Conservation (phyloP, 352 stramenopile species). For the Paralagenidium karlingii region DNA sequence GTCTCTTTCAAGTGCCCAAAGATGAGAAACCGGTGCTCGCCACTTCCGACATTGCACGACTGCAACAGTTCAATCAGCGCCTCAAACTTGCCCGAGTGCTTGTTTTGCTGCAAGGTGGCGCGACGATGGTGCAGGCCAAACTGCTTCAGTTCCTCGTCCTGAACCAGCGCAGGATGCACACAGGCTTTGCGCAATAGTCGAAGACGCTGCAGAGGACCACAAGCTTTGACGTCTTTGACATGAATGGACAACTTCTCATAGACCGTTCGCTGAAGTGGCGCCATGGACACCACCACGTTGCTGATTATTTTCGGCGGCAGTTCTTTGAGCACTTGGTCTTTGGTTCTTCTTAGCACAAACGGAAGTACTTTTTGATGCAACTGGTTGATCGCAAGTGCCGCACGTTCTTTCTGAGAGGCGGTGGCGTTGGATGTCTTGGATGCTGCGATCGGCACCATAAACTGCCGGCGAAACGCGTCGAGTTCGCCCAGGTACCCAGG, state of each 20-base stretch:
- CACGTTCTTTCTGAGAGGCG: constrained; percentile 56
- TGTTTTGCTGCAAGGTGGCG: constrained; percentile 21
- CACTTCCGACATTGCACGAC: constrained; percentile 32
- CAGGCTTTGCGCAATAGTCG: constrained; percentile 88
- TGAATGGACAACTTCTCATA: not conserved
- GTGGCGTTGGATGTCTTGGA: constrained; percentile 47
- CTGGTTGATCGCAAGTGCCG: constrained; percentile 80
- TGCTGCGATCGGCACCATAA: constrained; percentile 46
- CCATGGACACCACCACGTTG: constrained; percentile 85
- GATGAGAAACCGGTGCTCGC: constrained; percentile 84
- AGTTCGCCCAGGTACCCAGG: constrained; percentile 93
- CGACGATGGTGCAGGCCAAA: not conserved
- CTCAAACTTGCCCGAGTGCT: constrained; percentile 87
- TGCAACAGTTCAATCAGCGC: constrained; percentile 66
- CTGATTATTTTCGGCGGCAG: constrained; percentile 96
- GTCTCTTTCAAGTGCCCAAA: constrained; percentile 92
- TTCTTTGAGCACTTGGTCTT: constrained; percentile 91
- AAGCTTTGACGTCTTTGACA: not conserved
- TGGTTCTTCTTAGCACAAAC: constrained; percentile 96
- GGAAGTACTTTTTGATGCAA: constrained; percentile 94
- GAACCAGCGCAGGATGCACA: constrained; percentile 88
- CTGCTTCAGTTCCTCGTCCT: not conserved
- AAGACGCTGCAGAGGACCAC: constrained; percentile 43
- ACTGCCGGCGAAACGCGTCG: constrained; percentile 34
- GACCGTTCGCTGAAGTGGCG: constrained; percentile 55